A percentile compares a stretch with the other conserved stretches of the same genome.
These are phyloP conservation scores for Fusarium graminum DNA, from an alignment of 2,329 filamentous ascomycete species.

Conservation along the genomic window DNA sequence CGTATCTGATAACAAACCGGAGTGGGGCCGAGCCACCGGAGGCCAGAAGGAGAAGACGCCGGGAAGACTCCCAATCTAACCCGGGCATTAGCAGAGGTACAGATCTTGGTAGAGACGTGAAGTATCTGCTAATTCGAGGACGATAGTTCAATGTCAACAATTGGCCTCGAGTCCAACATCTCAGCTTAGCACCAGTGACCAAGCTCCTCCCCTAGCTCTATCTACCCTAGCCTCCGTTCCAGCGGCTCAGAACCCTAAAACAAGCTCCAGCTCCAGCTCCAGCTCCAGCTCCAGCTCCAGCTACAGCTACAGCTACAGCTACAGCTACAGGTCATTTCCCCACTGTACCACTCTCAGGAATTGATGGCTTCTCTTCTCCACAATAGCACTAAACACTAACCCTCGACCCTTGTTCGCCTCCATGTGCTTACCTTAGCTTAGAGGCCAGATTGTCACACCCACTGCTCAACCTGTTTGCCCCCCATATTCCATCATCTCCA, in stretches of 20 bases:
- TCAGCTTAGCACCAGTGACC: slow-evolving; percentile 26
- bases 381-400: slow-evolving; percentile 29
- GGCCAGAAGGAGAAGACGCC: slow-evolving; percentile 4
- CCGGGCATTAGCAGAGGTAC: not conserved
- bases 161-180: not conserved
- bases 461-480: slow-evolving; percentile 22
- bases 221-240: not conserved
- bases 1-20: slow-evolving; percentile 18
- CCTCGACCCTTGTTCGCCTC: slow-evolving; percentile 35
- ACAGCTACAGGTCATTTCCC: slow-evolving; percentile 5
- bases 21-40: slow-evolving; percentile 27
- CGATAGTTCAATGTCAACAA: not conserved
- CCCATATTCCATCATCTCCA: slow-evolving; percentile 43
- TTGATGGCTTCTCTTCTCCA: slow-evolving; percentile 20
- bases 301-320: slow-evolving; percentile 19
- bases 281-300: slow-evolving; percentile 17
- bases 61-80: slow-evolving; percentile 1
- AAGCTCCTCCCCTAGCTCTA: slow-evolving; percentile 20
- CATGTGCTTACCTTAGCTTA: slow-evolving; percentile 20
- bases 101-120: not conserved
- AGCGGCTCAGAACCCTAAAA: slow-evolving; percentile 25
- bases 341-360: slow-evolving; percentile 9
- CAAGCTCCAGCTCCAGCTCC: slow-evolving; percentile 24
- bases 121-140: not conserved
- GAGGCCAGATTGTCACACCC: slow-evolving; percentile 51